phyloP scores from a whole-genome alignment of 2,329 filamentous ascomycete genomes.

The Colletotrichum salicis region DNA sequence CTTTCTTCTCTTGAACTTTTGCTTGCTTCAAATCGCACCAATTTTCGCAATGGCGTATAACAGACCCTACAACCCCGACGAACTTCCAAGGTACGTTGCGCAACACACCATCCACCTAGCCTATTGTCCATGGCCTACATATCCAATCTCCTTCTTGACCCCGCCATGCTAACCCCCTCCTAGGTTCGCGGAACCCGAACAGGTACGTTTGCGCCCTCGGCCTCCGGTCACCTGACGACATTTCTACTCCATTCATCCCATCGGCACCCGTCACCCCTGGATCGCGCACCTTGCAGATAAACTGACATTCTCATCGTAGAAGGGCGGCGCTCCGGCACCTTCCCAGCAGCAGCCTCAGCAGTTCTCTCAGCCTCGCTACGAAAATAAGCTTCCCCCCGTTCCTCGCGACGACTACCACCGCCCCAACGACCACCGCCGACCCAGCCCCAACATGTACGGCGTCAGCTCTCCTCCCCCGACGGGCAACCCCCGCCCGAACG shows the following conservation, averaged over 20 bases:
- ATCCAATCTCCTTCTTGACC: slow-evolving; percentile 23
- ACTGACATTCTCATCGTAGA: slow-evolving; percentile 35
- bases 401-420: slow-evolving; percentile 46
- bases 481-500: slow-evolving; percentile 53
- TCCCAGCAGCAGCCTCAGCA: slow-evolving; percentile 31
- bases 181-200: slow-evolving; percentile 81
- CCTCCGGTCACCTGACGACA: slow-evolving; percentile 8
- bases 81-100: slow-evolving; percentile 83
- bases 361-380: slow-evolving; percentile 52
- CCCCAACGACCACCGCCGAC: slow-evolving; percentile 25
- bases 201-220: slow-evolving; percentile 55
- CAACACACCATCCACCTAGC: slow-evolving; percentile 28
- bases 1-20: slow-evolving; percentile 8
- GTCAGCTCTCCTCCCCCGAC: slow-evolving; percentile 64
- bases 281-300: slow-evolving; percentile 16
- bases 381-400: slow-evolving; percentile 59
- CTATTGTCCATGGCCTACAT: slow-evolving; percentile 1
- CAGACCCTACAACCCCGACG: slow-evolving; percentile 90
- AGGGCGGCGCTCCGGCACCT: slow-evolving; percentile 36
- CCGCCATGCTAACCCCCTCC: slow-evolving; percentile 40
- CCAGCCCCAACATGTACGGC: slow-evolving; percentile 49
- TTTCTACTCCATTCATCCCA: slow-evolving; percentile 12
- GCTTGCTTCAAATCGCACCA: slow-evolving; percentile 12
- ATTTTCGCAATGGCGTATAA: slow-evolving; percentile 87
- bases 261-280: slow-evolving; percentile 36